A percentile compares a stretch with the other conserved stretches of the same genome.
These are phyloP conservation scores for Escovopsis sp. DNA, from an alignment of 2,329 filamentous ascomycete species.

Conservation along the genomic window DNA sequence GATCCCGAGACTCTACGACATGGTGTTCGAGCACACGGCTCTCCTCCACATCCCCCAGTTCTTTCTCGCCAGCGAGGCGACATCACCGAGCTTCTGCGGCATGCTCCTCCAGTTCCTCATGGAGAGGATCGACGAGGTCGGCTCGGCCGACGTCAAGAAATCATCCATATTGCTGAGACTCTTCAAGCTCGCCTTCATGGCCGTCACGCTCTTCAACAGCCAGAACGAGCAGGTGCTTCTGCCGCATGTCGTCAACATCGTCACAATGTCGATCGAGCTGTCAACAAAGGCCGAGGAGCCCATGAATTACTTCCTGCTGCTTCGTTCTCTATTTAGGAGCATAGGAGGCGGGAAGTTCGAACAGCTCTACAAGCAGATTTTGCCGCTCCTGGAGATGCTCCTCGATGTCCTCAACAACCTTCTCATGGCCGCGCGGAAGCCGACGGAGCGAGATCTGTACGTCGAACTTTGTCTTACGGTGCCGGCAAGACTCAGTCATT, in stretches of 20 bases:
- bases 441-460: slow-evolving; percentile 83
- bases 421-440: slow-evolving; percentile 77
- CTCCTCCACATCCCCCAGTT: slow-evolving; percentile 94
- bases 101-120: slow-evolving; percentile 97
- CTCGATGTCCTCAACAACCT: slow-evolving; percentile 94
- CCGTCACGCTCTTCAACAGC: slow-evolving; percentile 83
- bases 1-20: slow-evolving; percentile 90
- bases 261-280: slow-evolving; percentile 91
- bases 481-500: slow-evolving; percentile 81
- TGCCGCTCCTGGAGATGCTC: slow-evolving; percentile 92
- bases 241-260: slow-evolving; percentile 92
- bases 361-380: slow-evolving; percentile 93
- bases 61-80: slow-evolving; percentile 96
- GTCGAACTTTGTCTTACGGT: slow-evolving; percentile 96
- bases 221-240: slow-evolving; percentile 94
- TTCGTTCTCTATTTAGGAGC: slow-evolving; percentile 85
- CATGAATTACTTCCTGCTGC: slow-evolving; percentile 93
- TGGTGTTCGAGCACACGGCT: slow-evolving; percentile 94
- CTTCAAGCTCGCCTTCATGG: slow-evolving; percentile 99
- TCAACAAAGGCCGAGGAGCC: slow-evolving; percentile 93
- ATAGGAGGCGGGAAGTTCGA: slow-evolving; percentile 97
- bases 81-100: slow-evolving; percentile 90
- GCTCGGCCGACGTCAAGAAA: slow-evolving; percentile 79
- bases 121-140: slow-evolving; percentile 90
- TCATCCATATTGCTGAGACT: slow-evolving; percentile 84